Base-by-base conservation (phyloP, 306 rosid genomes). In the Macrotyloma uniflorum region DNA sequence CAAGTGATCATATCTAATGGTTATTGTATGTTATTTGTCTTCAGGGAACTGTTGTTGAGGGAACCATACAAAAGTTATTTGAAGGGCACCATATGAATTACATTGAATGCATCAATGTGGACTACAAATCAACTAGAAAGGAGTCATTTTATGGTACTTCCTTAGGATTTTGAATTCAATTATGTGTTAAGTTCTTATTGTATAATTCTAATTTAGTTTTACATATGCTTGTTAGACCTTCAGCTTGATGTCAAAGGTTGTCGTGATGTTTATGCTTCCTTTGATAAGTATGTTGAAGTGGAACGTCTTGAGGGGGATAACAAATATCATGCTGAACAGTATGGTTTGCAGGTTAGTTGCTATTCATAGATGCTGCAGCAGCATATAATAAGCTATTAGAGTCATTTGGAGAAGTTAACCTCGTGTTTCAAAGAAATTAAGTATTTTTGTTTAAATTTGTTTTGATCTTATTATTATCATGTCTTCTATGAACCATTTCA, bases 221-320 rank as follows among this genome's bases (percentile, higher is more conserved):
- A 58, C 66, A 19, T 82, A 13, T 80, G 63, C 67, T 61, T 79
- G 46, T 77, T 86, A 93, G 98, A 93, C 78, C 98, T 93, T 78
- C 98, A 93, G 88, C 97, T 93, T 50, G 98, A 93, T 84, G 98
- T 93, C 78, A 93, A 93, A 80, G 98, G 98, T 61, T 93, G 98
- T 79, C 90, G 88, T 57, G 98, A 93, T 87, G 97, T 93, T 28
- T 93, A 93, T 86, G 94, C 92, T 79, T 93, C 98, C 69, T 93
- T 93, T 79, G 97, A 93, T 73, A 93, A 93, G 90, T 93, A 93
- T 77, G 98, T 93, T 18, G 98, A 93, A 83, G 98, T 93, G 47
- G 98, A 93, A 74, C 91, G 91, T 40, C 97, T 93, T 61, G 98
- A 93, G 86, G 98, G 98, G 57, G 97, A 91, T 84, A 93, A 93